phyloP scores from a whole-genome alignment of 2,329 filamentous ascomycete species.

The Ascochyta viciae-villosae region DNA sequence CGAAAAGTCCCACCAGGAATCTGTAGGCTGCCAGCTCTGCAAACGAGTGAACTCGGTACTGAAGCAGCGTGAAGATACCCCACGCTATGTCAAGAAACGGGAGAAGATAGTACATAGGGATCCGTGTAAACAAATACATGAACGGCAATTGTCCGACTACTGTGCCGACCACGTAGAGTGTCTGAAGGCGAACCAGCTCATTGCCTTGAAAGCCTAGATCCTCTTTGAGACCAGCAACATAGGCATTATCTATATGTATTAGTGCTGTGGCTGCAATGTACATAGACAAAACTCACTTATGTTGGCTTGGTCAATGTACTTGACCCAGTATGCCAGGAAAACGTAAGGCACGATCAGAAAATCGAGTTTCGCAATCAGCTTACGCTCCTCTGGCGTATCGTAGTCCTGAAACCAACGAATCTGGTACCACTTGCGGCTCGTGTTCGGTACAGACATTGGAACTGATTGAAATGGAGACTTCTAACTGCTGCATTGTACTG shows the following conservation, averaged over 20 bases:
- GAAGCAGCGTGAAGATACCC: constrained; percentile 64
- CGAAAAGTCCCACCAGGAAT: constrained; percentile 63
- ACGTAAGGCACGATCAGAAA: constrained; percentile 64
- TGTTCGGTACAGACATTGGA: constrained; percentile 14
- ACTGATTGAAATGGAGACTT: neutral
- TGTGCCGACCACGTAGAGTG: constrained; percentile 60
- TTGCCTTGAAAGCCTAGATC: constrained; percentile 61
- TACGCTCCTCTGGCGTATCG: constrained; percentile 59
- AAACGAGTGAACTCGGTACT: constrained; percentile 59
- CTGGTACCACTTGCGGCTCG: constrained; percentile 34
- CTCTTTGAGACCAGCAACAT: constrained; percentile 62
- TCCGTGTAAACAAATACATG: constrained; percentile 56
- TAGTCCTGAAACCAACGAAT: constrained; percentile 43
- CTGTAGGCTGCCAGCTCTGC: constrained; percentile 61
- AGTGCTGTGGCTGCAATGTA: neutral
- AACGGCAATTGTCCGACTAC: constrained; percentile 62
- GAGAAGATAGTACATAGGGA: constrained; percentile 59
- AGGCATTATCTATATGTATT: constrained; percentile 58
- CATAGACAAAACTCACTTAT: constrained; percentile 51
- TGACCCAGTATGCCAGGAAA: constrained; percentile 48
- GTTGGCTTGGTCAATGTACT: constrained; percentile 62
- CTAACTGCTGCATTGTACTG: neutral
- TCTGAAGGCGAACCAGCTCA: constrained; percentile 63
- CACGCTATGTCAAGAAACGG: constrained; percentile 61
- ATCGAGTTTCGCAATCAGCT: constrained; percentile 63